phyloP scores from a whole-genome alignment of 176 grass and related monocot genomes.

The Zoysia pacifica region DNA sequence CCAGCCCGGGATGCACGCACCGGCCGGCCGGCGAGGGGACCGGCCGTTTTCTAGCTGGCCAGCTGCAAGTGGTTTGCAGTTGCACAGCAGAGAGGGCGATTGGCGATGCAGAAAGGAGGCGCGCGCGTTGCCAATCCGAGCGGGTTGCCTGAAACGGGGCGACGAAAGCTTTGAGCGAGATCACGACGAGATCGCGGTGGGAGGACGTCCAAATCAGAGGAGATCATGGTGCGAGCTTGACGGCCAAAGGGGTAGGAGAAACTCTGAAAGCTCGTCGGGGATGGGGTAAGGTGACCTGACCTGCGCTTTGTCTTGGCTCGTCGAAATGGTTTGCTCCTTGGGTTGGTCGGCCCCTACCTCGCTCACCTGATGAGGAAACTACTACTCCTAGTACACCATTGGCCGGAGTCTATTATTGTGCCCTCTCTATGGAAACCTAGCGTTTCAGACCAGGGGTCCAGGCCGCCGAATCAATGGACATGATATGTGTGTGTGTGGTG shows the following conservation, averaged over 20 bases:
- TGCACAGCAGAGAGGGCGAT: too few relatives aligned
- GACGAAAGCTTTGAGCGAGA: not conserved
- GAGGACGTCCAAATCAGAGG: conserved; percentile 39
- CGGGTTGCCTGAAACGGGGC: conserved; percentile 23
- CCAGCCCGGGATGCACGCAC: not conserved
- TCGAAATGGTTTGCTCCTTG: not conserved
- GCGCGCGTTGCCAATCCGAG: conserved; percentile 35
- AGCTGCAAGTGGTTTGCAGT: conserved; percentile 6
- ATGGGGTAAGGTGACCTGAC: not conserved
- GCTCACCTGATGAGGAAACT: conserved; percentile 4
- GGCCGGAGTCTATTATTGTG: conserved; percentile 38
- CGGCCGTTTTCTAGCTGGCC: not conserved
- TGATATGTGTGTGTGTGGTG: too few relatives aligned
- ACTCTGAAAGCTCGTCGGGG: not conserved
- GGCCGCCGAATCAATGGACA: too few relatives aligned
- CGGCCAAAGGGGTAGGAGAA: not conserved
- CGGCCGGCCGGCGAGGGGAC: not conserved
- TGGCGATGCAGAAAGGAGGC: conserved; percentile 42
- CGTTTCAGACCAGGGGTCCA: conserved; percentile 11
- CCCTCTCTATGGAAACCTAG: conserved; percentile 21
- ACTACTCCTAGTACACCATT: not conserved
- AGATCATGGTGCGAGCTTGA: conserved; percentile 25
- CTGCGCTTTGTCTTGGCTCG: conserved; percentile 33
- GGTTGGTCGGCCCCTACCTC: not conserved
- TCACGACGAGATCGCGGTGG: conserved; percentile 39